Evolutionary conservation across 1,284 basidiomycete genomes (phyloP).

Genomic region (Phylloboletellus chloephorus): DNA sequence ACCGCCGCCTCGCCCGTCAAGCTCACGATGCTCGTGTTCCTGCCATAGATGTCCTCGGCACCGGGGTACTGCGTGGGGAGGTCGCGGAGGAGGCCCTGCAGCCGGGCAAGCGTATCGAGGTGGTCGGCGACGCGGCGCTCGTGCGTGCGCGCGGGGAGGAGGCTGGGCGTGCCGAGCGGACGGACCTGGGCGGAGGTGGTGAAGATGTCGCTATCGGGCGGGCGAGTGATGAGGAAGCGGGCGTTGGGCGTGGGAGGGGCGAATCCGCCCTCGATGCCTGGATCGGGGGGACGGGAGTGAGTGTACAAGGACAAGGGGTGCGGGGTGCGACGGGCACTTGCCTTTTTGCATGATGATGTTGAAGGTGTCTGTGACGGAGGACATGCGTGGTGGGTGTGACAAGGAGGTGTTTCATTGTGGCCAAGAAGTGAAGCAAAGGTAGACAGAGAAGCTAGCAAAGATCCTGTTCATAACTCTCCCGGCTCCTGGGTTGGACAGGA

Average conservation of each 20-base stretch:
- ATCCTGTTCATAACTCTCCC: too few relatives aligned
- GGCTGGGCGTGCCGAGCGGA: constrained; percentile 40
- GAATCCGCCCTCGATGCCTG: constrained; percentile 72
- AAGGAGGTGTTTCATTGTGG: not conserved
- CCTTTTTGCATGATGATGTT: constrained; percentile 27
- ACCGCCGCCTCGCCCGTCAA: not conserved
- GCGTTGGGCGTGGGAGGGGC: constrained; percentile 59
- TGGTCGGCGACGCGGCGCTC: constrained; percentile 34
- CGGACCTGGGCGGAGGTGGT: constrained; percentile 46
- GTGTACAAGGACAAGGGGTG: not conserved
- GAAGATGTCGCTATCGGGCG: constrained; percentile 37
- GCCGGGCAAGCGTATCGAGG: constrained; percentile 45
- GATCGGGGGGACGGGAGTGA: not conserved
- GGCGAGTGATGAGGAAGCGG: constrained; percentile 46
- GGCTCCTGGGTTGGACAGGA: too few relatives aligned
- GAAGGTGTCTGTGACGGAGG: constrained; percentile 11
- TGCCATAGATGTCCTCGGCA: constrained; percentile 63
- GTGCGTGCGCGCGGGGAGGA: constrained; percentile 35
- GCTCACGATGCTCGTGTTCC: constrained; percentile 56
- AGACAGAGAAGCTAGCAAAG: too few relatives aligned
- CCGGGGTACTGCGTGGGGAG: constrained; percentile 50
- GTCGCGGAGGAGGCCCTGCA: constrained; percentile 53
- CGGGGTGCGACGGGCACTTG: constrained; percentile 21
- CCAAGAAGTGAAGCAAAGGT: too few relatives aligned
- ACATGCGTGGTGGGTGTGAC: constrained; percentile 10